Evolutionary conservation across 2,329 filamentous ascomycete genomes (phyloP).

Genomic region (Cercospora zeina): DNA sequence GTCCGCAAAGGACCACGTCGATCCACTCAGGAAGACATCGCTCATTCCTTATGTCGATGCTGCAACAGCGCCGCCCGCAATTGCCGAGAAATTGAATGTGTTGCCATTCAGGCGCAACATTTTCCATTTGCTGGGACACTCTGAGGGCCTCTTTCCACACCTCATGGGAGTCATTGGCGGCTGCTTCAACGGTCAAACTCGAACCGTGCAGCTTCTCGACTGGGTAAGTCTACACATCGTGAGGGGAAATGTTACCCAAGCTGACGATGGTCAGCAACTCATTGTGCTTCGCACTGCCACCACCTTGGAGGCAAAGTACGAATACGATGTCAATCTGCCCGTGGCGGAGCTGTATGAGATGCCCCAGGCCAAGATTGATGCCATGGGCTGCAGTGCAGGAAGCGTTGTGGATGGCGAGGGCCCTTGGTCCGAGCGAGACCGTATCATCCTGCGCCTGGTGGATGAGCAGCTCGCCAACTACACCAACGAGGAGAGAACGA

Average conservation of each 20-base stretch:
- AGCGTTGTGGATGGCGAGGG: not conserved
- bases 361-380: not conserved
- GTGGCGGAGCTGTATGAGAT: constrained; percentile 2
- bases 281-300: constrained; percentile 4
- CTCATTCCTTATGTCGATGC: constrained; percentile 1
- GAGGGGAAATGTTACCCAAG: too few relatives aligned
- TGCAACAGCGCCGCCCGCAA: not conserved
- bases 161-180: not conserved
- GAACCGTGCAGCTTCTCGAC: not conserved
- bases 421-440: not conserved
- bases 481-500: not conserved
- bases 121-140: constrained; percentile 2
- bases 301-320: not conserved
- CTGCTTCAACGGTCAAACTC: not conserved
- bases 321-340: constrained; percentile 1
- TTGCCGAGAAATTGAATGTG: constrained; percentile 4
- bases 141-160: not conserved
- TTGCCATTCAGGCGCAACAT: constrained; percentile 1
- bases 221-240: not conserved
- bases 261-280: not conserved
- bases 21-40: constrained; percentile 2
- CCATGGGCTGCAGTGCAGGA: not conserved
- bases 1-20: not conserved
- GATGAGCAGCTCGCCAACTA: constrained; percentile 1
- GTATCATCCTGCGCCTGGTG: not conserved